These are phyloP conservation scores for Pseudogymnoascus pannorum DNA, from an alignment of 2,329 filamentous ascomycete genomes.

Conservation along the genomic window DNA sequence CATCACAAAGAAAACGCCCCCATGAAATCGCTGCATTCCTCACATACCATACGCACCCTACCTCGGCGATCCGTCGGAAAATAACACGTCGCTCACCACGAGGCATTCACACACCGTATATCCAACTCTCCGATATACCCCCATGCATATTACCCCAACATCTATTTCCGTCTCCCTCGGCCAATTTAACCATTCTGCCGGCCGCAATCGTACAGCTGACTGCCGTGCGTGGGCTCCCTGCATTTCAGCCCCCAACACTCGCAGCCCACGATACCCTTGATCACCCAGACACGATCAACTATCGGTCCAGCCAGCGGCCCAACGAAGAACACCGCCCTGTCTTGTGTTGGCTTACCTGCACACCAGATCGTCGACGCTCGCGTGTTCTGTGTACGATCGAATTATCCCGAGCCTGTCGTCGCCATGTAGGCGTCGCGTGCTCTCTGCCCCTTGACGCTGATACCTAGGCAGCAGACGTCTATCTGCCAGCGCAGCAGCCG, in stretches of 20 bases:
- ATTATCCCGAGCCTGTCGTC: background rate
- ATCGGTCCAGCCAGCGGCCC: background rate
- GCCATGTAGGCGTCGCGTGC: background rate
- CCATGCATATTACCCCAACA: background rate
- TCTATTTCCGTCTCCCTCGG: background rate
- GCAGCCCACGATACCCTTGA: background rate
- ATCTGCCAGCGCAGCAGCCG: background rate
- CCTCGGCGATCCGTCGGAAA: background rate
- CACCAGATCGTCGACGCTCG: background rate
- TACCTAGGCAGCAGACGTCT: background rate
- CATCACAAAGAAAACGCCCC: background rate
- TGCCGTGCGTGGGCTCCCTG: slow-evolving; percentile 1
- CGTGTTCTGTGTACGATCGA: background rate
- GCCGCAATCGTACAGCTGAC: slow-evolving; percentile 2
- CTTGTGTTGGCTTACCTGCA: background rate
- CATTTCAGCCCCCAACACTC: background rate
- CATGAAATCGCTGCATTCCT: slow-evolving; percentile 1
- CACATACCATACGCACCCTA: background rate
- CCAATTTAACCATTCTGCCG: background rate
- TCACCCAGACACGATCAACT: background rate
- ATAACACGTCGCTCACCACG: background rate
- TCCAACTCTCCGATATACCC: background rate
- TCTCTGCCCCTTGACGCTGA: background rate
- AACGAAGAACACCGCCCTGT: background rate
- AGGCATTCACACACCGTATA: background rate